Evolutionary conservation across 352 stramenopile genomes (phyloP).

Genomic region (Globisporangium spiculum): DNA sequence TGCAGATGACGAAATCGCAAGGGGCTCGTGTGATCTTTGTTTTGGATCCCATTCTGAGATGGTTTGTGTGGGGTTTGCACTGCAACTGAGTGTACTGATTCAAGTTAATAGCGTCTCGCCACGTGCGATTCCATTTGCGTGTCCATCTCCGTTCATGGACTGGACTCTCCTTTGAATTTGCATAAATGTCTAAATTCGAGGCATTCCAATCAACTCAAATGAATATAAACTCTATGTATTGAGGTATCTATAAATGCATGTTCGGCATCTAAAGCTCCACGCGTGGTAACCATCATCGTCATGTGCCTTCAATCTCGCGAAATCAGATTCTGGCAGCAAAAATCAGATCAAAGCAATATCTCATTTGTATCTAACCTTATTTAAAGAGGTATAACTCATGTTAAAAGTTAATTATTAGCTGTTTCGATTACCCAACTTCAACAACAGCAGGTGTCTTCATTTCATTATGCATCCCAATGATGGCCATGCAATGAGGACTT

Average conservation of each 20-base stretch:
- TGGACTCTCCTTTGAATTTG: not conserved
- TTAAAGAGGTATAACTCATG: not conserved
- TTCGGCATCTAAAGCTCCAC: not conserved
- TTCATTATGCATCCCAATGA: not conserved
- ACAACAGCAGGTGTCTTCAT: not conserved
- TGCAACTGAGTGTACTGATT: not conserved
- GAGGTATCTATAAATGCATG: not conserved
- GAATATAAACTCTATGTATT: too few relatives aligned
- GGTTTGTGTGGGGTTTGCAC: not conserved
- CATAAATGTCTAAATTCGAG: not conserved
- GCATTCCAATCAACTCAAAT: not conserved
- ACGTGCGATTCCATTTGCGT: conserved; percentile 1
- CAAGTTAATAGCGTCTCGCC: not conserved
- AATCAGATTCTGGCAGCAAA: not conserved
- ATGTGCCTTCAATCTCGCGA: not conserved
- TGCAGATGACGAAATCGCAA: not conserved
- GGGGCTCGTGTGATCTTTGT: too few relatives aligned
- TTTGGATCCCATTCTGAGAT: not conserved
- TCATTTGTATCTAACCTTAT: not conserved
- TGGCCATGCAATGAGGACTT: not conserved
- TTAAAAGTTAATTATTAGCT: not conserved
- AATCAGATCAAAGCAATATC: not conserved
- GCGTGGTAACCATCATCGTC: not conserved
- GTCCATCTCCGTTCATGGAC: conserved; percentile 5
- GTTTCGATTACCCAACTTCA: not conserved